Base-by-base conservation (phyloP, 2,329 filamentous ascomycete species). In the Calycina herbarum region DNA sequence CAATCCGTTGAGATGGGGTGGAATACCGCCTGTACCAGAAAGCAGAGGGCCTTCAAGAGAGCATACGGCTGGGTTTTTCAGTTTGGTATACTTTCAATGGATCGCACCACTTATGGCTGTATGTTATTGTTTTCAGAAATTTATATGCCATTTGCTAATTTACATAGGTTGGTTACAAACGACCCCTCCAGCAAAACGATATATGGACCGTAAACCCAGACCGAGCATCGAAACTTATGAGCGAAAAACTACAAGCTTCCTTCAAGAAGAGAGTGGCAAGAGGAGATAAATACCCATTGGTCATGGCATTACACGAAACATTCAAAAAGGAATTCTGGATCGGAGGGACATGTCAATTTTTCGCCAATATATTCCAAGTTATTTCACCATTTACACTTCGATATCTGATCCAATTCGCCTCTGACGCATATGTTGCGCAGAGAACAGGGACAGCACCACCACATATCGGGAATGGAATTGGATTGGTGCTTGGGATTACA, bases 201-300 rank as follows among this genome's bases (percentile, higher is more conserved):
- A 87, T 99, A 65, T 98, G 93, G 90, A 80, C 83, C 0, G 91
- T 98, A 71, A 97, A 97, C 69, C 94, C 94, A 0, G 81, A 91
- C 67, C 85, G 95, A 67, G 85, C 87, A 17, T 88, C 92, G 57
- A 87, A 92, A 68, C 80, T 87, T 11, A 81, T 97, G 77, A 88
- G 91, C 7, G 77, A 79, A 7, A 89, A 83, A 70, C 80, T 96
- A 57, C 84, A 88, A 66, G 82, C 80, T 5, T 86, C 90, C 0
- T 94, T 97, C 76, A 81, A 89, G 67, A 85, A 82, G 69, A 85
- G 92, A n/a, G 81, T 87, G 5, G 83, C 85, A 57, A 82, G 84
- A 31, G 91, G 91, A 63, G 86, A 89, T 63, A 89, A 90, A 74
- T 83, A 91, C 68, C 91, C 93, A 0, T 81, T 98, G 3, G 76